Conservation (phyloP, 257 asterid genomes). For the Catharanthus roseus region DNA sequence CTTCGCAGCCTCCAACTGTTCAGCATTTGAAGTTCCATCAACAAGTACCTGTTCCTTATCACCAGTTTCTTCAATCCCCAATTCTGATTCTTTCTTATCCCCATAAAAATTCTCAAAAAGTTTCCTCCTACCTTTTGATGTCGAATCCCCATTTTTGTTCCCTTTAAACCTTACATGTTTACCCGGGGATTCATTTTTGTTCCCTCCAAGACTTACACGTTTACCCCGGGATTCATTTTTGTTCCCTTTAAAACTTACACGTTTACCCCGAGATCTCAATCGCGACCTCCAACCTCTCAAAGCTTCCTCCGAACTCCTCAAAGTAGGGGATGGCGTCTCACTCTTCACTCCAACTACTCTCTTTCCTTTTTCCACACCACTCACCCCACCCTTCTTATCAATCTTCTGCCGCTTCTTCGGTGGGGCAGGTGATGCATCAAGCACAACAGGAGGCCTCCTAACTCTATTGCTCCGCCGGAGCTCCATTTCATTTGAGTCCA, state of each 20-base stretch:
- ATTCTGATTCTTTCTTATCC: constrained; percentile 26
- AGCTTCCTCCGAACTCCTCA: constrained; percentile 42
- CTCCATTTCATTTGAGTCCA: constrained; percentile 51
- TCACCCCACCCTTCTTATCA: constrained; percentile 26
- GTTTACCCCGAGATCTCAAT: constrained; percentile 54
- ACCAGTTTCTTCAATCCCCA: constrained; percentile 26
- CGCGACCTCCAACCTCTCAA: constrained; percentile 51
- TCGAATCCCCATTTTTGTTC: constrained; percentile 29
- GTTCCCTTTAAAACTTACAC: constrained; percentile 28
- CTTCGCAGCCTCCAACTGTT: constrained; percentile 53
- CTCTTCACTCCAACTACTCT: constrained; percentile 34
- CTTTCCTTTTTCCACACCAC: constrained; percentile 30
- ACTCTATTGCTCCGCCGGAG: constrained; percentile 74
- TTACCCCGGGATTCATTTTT: constrained; percentile 38
- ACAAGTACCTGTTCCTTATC: constrained; percentile 27
- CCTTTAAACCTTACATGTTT: constrained; percentile 26
- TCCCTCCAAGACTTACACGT: constrained; percentile 26
- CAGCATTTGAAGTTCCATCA: constrained; percentile 44
- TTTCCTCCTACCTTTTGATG: constrained; percentile 52
- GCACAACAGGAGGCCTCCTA: constrained; percentile 77
- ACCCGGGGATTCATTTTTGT: constrained; percentile 42
- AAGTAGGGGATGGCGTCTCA: constrained; percentile 34
- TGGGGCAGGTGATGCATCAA: constrained; percentile 89
- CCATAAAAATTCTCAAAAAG: constrained; percentile 50
- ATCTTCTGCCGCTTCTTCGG: constrained; percentile 62